Base-by-base conservation (phyloP, 306 rosid genomes). In the Benincasa hispida region DNA sequence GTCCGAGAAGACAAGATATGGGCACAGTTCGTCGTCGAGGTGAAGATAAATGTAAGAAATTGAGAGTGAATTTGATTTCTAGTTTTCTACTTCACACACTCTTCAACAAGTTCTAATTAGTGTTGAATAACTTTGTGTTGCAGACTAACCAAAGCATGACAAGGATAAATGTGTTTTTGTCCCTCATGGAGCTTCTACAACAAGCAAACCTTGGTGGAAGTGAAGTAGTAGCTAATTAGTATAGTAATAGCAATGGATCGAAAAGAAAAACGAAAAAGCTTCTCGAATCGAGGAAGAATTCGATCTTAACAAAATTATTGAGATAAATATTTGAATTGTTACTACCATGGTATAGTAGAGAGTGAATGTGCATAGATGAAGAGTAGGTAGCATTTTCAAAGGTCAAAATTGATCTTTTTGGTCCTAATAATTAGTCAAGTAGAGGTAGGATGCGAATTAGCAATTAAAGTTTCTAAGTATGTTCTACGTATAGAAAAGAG, bases 1-100 rank as follows among this genome's bases (percentile, higher is more conserved):
- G 42, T 66, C 34, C 84, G 85, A 79, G 89, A 83, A 60, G 81
- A 79, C 25, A 93, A 93, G 77, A 83, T 91, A 72, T 93, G 98
- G 97, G 89, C 89, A 21, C 87, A 77, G 34, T 91, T 90, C 77
- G 82, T 89, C 15, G 96, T 88, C 51, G 94, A 91, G 98, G 98
- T 91, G 83, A 84, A 72, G 70, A 37, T 5, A 14, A 80, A 69
- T 42, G 58, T 60, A 76, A 76, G 72, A 35, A 22, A 55, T 4
- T 8, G 34, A 21, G 13, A 34, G 0, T 34, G 66, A 55, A 74
- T 48, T 11, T 24, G 47, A 74, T 2, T 74, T 74, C 17, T 53
- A 51, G 37, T 77, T 27, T 19, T 59, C 42, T 67, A 15, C 41
- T 76, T 77, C 8, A 18, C 27, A 27, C 35, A 8, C 72, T 68